Evolutionary conservation across 768 basidiomycete genomes (phyloP).

Genomic region (Auricularia sp.): DNA sequence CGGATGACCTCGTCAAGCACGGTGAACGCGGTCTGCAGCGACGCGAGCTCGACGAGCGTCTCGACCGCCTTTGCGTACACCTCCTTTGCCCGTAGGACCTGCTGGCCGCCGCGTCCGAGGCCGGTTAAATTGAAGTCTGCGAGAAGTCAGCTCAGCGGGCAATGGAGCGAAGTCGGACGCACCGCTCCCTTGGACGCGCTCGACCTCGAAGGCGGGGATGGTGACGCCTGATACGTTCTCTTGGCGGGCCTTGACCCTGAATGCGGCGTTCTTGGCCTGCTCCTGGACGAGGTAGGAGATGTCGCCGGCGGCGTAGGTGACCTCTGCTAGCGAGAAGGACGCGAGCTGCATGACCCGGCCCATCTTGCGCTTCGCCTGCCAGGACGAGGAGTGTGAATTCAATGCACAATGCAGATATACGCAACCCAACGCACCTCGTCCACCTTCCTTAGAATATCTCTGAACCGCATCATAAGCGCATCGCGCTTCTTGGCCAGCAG

Average conservation of each 20-base stretch:
- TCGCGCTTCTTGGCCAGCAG: conserved; percentile 96
- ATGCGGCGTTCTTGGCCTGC: conserved; percentile 81
- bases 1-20: conserved; percentile 98
- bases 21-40: conserved; percentile 93
- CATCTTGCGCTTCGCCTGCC: conserved; percentile 96
- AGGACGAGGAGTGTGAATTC: neutral
- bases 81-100: conserved; percentile 89
- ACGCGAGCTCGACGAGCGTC: conserved; percentile 93
- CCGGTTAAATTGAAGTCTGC: conserved; percentile 95
- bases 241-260: conserved; percentile 88
- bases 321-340: conserved; percentile 97
- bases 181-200: conserved; percentile 80
- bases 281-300: conserved; percentile 98
- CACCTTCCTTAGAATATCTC: conserved; percentile 91
- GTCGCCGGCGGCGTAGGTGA: conserved; percentile 95
- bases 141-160: neutral
- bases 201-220: conserved; percentile 88
- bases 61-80: conserved; percentile 97
- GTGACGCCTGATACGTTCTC: conserved; percentile 98
- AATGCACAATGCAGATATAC: neutral
- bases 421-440: conserved; percentile 62
- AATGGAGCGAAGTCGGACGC: conserved; percentile 12
- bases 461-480: conserved; percentile 89
- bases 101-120: conserved; percentile 92
- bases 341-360: conserved; percentile 97